Conservation (phyloP, 148 eudicot genomes). For the Cornus suecica region DNA sequence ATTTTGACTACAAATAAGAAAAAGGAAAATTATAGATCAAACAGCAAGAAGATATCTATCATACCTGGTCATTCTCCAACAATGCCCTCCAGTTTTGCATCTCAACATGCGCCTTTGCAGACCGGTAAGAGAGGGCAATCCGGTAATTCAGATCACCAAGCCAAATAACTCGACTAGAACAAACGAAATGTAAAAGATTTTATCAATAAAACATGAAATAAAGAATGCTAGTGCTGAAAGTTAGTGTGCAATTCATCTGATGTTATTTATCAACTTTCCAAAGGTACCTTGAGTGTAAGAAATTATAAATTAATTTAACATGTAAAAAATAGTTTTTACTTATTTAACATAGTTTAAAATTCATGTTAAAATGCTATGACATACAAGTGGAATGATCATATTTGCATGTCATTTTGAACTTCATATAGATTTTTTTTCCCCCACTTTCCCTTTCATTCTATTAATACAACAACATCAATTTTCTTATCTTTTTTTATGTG, state of each 20-base stretch:
- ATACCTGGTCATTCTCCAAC: conserved; percentile 89
- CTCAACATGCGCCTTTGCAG: conserved; percentile 90
- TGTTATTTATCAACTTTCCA: not conserved
- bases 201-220: not conserved
- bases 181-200: conserved; percentile 13
- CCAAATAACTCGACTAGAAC: conserved; percentile 86
- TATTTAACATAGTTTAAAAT: not conserved
- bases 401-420: too few species aligned
- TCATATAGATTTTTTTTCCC: not conserved
- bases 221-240: not conserved
- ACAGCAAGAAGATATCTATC: conserved; percentile 9
- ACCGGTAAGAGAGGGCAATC: conserved; percentile 78
- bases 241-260: not conserved
- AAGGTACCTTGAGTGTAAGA: not conserved
- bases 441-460: not conserved
- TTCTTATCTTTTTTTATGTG: too few species aligned
- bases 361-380: not conserved
- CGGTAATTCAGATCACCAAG: conserved; percentile 96
- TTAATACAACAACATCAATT: not conserved
- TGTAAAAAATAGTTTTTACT: not conserved
- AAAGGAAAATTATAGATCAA: not conserved
- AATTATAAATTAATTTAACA: not conserved
- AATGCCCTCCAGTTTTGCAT: conserved; percentile 98
- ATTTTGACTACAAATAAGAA: not conserved
- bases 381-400: not conserved